Base-by-base conservation (phyloP, 2,329 filamentous ascomycete species). In the Apiospora arundinis region DNA sequence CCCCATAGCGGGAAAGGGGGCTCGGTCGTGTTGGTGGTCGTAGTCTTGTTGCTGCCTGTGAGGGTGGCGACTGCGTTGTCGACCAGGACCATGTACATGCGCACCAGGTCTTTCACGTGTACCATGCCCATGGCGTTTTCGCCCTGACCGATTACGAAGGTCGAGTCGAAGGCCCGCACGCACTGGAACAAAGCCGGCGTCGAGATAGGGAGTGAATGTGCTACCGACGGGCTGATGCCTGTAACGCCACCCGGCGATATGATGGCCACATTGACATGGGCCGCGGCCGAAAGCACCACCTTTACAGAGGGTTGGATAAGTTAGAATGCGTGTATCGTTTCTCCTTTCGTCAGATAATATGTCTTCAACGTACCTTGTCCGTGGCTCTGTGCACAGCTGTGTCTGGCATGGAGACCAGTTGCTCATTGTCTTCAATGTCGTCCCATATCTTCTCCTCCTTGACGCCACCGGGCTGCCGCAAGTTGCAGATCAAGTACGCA, bases 201-300 rank as follows among this genome's bases (percentile, higher is more conserved):
- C 12, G 72, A 73, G 69, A 76, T 73, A n/a, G 74, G 72, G 23
- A 70, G 73, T 23, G 73, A 71, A 67, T 76, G 69, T 44, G 71
- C 42, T 9, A 75, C 70, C 18, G 72, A 75, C 3, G 72, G 71
- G 49, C 72, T 75, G 67, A 72, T 72, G 49, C 75, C 75, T 49
- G 73, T 73, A 12, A 76, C 74, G 42, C 73, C 73, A 4, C 72
- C 74, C 6, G 74, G 73, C 5, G 73, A 72, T 23, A 76, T 49
- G 65, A 76, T 74, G 69, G 74, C 72, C n/a, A 76, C 72, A 23
- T 76, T 73, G 45, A 74, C 69, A 16, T 73, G 68, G 4, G 52
- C 28, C 0, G 74, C 69, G 1, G 37, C 73, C 16, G 49, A 68
- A 14, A 73, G 71, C 2, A 75, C 74, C 18, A 74, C 63, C 12